These are phyloP conservation scores for Sporothrix phasma DNA, from an alignment of 2,329 filamentous ascomycete species.

Conservation along the genomic window DNA sequence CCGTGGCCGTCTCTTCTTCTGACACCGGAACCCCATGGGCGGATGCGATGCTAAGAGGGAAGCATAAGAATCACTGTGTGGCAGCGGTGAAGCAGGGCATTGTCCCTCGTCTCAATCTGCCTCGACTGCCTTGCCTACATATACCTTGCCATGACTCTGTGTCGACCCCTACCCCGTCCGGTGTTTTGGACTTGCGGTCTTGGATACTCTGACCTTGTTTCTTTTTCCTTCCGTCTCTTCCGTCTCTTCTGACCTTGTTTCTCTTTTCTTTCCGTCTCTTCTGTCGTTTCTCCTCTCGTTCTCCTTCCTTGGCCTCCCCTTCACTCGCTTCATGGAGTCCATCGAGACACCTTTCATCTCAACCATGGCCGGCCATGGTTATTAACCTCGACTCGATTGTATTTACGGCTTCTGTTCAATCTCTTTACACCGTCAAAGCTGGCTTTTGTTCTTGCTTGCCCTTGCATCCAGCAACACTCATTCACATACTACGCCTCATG, in stretches of 20 bases:
- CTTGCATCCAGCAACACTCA: not conserved
- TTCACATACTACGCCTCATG: not conserved
- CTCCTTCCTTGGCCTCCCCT: too few species aligned
- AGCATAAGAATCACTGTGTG: too few species aligned
- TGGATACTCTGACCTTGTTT: not conserved
- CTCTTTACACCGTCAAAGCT: not conserved
- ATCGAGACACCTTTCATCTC: not conserved
- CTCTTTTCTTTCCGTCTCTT: not conserved
- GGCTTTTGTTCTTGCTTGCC: not conserved
- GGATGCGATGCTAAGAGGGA: not conserved
- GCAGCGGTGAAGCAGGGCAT: too few species aligned
- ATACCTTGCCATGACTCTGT: not conserved
- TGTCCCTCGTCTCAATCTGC: not conserved
- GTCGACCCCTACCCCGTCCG: not conserved
- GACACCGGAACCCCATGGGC: not conserved
- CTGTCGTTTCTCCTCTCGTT: not conserved
- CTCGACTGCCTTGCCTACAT: not conserved
- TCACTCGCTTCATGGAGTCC: not conserved
- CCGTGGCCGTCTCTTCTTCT: slow-evolving; percentile 8
- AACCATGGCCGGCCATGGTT: not conserved
- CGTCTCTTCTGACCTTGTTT: not conserved
- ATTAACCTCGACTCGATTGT: not conserved
- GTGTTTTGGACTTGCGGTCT: not conserved
- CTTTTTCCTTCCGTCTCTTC: not conserved
- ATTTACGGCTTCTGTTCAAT: not conserved